Evolutionary conservation across 139 green algal genomes (phyloP).

Genomic region (Chlamydomonas sphaeroides): DNA sequence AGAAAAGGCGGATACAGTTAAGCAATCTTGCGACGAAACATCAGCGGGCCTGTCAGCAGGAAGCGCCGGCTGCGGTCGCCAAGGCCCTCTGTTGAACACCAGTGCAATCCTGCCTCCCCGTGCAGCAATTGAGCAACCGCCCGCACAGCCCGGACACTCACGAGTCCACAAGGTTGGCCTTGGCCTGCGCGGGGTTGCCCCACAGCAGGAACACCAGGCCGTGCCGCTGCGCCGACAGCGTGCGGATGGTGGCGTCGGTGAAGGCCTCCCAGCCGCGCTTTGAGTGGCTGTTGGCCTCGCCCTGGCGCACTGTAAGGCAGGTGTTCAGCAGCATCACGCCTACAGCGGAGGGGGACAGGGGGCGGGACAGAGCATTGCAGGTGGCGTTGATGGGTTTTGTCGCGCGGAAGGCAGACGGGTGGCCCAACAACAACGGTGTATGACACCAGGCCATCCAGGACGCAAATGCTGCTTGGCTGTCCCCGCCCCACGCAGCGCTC

Average conservation of each 20-base stretch:
- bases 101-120: too few relatives aligned
- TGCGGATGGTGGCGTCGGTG: constrained; percentile 86
- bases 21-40: too few relatives aligned
- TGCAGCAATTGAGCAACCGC: not conserved
- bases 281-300: constrained; percentile 84
- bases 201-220: constrained; percentile 94
- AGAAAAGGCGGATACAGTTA: too few relatives aligned
- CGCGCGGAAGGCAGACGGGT: too few relatives aligned
- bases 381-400: too few relatives aligned
- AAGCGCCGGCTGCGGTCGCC: too few relatives aligned
- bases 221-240: constrained; percentile 67
- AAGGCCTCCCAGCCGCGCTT: constrained; percentile 77
- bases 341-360: not conserved
- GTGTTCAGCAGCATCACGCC: constrained; percentile 97
- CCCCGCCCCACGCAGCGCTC: too few relatives aligned
- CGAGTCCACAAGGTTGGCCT: constrained; percentile 66
- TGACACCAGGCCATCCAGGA: too few relatives aligned
- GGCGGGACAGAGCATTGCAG: not conserved
- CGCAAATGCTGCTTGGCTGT: too few relatives aligned
- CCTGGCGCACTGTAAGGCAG: constrained; percentile 88
- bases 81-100: too few relatives aligned
- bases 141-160: not conserved
- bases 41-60: too few relatives aligned
- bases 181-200: constrained; percentile 73
- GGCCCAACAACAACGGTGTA: too few relatives aligned